Percentiles rank a stretch among this genome's conserved stretches.
These are phyloP conservation scores for Isoetes taiwanensis DNA, from an alignment of 75 land plant genomes.

Conservation along the genomic window DNA sequence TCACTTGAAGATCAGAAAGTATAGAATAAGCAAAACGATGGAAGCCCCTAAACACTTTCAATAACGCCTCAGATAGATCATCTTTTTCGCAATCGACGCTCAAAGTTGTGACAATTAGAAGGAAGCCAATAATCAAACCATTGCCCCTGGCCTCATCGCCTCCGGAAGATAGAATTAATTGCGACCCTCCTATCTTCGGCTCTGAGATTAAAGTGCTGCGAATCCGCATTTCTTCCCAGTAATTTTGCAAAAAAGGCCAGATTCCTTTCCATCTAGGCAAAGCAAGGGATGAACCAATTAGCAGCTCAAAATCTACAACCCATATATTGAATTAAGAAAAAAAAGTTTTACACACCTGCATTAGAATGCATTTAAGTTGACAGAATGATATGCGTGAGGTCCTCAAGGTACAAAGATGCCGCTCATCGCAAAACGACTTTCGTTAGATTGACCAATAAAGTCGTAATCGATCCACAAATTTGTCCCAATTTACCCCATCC, in stretches of 20 bases:
- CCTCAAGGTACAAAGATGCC: no score
- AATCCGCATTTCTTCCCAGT: constrained; percentile 23
- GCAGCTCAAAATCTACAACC: background rate
- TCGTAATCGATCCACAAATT: no score
- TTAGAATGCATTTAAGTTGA: no score
- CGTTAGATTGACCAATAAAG: no score
- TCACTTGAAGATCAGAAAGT: constrained; percentile 19
- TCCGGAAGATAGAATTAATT: constrained; percentile 59
- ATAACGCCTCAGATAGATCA: no score
- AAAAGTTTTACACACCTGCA: no score
- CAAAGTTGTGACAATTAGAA: no score
- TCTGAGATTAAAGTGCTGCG: constrained; percentile 29
- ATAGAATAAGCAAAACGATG: background rate
- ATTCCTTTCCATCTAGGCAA: constrained; percentile 80
- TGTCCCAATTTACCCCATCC: no score
- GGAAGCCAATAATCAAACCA: constrained; percentile 87
- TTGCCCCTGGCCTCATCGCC: constrained; percentile 42
- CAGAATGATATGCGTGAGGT: no score
- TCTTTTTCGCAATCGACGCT: no score
- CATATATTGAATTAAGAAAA: background rate
- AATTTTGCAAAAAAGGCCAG: constrained; percentile 54
- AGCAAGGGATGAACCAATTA: background rate
- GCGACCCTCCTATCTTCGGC: constrained; percentile 37
- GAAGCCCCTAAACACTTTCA: no score
- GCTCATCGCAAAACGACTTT: no score